phyloP scores from a whole-genome alignment of 495 filamentous ascomycete genomes.

The Penicillium bialowiezense region DNA sequence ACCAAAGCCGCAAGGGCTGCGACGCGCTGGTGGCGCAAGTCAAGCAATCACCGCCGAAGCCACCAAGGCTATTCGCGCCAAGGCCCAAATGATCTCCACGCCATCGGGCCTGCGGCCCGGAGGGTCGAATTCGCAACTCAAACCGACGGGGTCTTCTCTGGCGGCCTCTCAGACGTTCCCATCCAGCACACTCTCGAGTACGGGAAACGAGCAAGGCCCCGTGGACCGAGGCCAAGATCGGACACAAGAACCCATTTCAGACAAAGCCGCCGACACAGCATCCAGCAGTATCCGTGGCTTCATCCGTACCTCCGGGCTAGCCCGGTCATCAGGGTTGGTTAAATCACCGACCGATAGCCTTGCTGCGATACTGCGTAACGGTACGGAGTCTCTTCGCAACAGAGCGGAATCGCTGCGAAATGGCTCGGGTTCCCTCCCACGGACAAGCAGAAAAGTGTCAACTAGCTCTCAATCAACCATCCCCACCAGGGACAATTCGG shows the following conservation, averaged over 20 bases:
- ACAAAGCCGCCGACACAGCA: slow-evolving; percentile 12
- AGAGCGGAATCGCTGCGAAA: slow-evolving; percentile 22
- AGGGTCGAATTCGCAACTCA: slow-evolving; percentile 22
- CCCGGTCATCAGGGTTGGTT: slow-evolving; percentile 22
- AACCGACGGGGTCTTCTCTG: slow-evolving; percentile 22
- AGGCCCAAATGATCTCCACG: slow-evolving; percentile 29
- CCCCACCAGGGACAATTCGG: slow-evolving; percentile 25
- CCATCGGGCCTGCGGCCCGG: slow-evolving; percentile 32
- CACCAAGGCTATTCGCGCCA: slow-evolving; percentile 30
- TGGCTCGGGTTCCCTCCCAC: slow-evolving; percentile 11
- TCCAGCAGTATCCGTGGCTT: slow-evolving; percentile 36
- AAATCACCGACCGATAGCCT: slow-evolving; percentile 32
- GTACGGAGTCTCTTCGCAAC: slow-evolving; percentile 22
- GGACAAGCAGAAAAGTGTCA: slow-evolving; percentile 15
- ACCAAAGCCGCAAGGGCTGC: slow-evolving; percentile 21
- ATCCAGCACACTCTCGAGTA: neutral
- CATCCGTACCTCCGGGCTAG: slow-evolving; percentile 40
- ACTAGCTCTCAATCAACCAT: slow-evolving; percentile 10
- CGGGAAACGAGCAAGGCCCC: slow-evolving; percentile 4
- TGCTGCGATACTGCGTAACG: slow-evolving; percentile 22
- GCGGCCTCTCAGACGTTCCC: slow-evolving; percentile 18
- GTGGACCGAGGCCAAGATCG: slow-evolving; percentile 1
- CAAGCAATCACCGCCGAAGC: slow-evolving; percentile 26
- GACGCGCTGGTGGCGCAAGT: slow-evolving; percentile 25
- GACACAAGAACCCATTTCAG: neutral